A percentile compares a stretch with the other conserved stretches of the same genome.
These are phyloP conservation scores for Solanum virginianum DNA, from an alignment of 257 asterid species.

Conservation along the genomic window DNA sequence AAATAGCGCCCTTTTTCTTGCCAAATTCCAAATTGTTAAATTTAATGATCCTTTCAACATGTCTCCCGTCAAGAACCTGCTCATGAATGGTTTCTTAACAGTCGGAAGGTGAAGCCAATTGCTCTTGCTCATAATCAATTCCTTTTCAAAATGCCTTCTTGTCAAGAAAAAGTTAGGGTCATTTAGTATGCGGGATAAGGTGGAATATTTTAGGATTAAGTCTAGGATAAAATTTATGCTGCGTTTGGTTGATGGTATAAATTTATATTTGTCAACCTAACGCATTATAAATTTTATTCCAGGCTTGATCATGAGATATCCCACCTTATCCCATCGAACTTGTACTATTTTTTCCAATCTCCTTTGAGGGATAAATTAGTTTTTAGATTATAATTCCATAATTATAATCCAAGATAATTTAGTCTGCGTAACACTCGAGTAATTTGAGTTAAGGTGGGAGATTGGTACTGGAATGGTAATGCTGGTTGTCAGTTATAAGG, in stretches of 20 bases:
- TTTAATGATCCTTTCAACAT: background rate
- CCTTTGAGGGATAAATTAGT: background rate
- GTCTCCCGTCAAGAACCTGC: background rate
- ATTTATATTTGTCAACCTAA: background rate
- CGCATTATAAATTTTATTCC: background rate
- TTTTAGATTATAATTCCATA: background rate
- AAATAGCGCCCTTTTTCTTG: background rate
- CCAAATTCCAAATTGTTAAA: background rate
- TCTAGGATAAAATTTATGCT: background rate
- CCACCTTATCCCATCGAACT: background rate
- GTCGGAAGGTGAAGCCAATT: background rate
- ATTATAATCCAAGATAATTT: background rate
- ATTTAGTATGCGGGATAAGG: background rate
- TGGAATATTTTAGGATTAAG: background rate
- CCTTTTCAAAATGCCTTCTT: background rate
- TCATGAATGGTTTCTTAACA: background rate
- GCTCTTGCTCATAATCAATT: background rate
- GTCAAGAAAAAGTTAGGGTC: background rate
- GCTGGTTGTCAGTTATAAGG: background rate
- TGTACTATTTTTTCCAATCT: background rate
- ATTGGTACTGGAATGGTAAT: background rate
- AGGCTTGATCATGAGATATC: background rate
- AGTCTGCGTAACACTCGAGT: background rate
- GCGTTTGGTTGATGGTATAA: background rate
- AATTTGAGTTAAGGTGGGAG: background rate